phyloP scores from a whole-genome alignment of 768 basidiomycete genomes.

The Trametes cubensis region DNA sequence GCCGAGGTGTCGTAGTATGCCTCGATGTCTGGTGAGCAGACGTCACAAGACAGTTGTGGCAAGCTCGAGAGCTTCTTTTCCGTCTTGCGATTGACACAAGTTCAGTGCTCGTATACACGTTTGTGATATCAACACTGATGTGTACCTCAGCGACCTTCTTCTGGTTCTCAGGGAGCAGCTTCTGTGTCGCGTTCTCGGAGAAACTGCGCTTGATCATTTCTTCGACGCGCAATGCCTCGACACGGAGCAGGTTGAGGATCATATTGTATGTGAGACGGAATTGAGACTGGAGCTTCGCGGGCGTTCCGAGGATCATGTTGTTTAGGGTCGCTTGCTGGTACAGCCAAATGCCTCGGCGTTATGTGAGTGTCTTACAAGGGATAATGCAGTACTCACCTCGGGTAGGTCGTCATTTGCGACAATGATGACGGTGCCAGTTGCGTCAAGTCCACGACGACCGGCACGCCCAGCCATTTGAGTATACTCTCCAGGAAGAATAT shows the following conservation, averaged over 20 bases:
- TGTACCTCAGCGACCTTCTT: conserved; percentile 81
- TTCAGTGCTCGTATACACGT: not conserved
- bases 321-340: conserved; percentile 69
- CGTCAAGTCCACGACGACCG: conserved; percentile 91
- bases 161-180: conserved; percentile 90
- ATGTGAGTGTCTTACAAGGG: not conserved
- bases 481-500: conserved; percentile 89
- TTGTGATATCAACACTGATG: not conserved
- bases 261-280: conserved; percentile 99
- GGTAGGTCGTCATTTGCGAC: conserved; percentile 82
- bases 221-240: conserved; percentile 93
- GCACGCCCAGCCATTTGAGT: conserved; percentile 99
- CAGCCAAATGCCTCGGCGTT: not conserved
- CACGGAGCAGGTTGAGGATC: conserved; percentile 95
- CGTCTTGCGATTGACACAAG: conserved; percentile 46
- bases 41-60: conserved; percentile 65
- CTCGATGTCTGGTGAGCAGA: conserved; percentile 75
- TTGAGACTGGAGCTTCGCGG: conserved; percentile 91
- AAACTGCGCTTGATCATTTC: conserved; percentile 99
- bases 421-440: conserved; percentile 95
- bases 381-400: conserved; percentile 55
- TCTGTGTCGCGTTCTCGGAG: conserved; percentile 95
- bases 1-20: conserved; percentile 73
- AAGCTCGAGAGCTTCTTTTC: conserved; percentile 69
- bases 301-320: conserved; percentile 93